Base-by-base conservation (phyloP, 345 rosid species). In the Pistacia atlantica region DNA sequence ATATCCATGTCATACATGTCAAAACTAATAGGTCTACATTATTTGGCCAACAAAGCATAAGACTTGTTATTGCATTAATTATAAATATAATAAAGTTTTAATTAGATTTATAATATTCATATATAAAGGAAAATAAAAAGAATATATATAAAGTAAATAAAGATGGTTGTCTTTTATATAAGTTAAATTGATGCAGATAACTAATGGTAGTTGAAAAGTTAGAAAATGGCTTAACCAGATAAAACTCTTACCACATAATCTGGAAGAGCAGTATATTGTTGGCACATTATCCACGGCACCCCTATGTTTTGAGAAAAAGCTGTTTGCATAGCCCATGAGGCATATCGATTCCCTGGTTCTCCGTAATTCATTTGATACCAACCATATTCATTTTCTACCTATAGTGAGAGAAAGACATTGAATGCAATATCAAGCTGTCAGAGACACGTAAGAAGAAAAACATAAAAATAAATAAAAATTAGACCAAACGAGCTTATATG, bases 331-430 rank as follows among this genome's bases (percentile, higher is more conserved):
- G 98, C 85, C 98, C 98, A 95, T 67, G 72, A 72, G 66, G 92
- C 89, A 82, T 95, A 95, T 69, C 85, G 75, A 75, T 89, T 90
- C 69, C 92, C 97, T 67, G 91, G 95, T 75, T 88, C 91, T 46
- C 97, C 97, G 37, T 92, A 95, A 65, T 18, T 80, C 0, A 18
- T n/a, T 83, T 95, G 97, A 65, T 85, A 86, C 72, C 63, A 80
- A 74, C 98, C 97, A 45, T 94, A 92, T 84, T 94, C 98, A 63
- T 94, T 94, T 80, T 94, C 98, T 77, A 94, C 91, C 98, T 94
- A 82, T 87, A 84, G 42, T 28, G 52, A 12, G 66, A 68, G 20
- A 70, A 65, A 64, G 49, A 67, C 3, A 52, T 48, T 54, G 67
- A 72, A 62, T 35, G 25, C 31, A 62, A 17, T 42, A 38, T 56